Evolutionary conservation across 495 filamentous ascomycete genomes (phyloP).

Genomic region (Rhizodiscina lignyota): DNA sequence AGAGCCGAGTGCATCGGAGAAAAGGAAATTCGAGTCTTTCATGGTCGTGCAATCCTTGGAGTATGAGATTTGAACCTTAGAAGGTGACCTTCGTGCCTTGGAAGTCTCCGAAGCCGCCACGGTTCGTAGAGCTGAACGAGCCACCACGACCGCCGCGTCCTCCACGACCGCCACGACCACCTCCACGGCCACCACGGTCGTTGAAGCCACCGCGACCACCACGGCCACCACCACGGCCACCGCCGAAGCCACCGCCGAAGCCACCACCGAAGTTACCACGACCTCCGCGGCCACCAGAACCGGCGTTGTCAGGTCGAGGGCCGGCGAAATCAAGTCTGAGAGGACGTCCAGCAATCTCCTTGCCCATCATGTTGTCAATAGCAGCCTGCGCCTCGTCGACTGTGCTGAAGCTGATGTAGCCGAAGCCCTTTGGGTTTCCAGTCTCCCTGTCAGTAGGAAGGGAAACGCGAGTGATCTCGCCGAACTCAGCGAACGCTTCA

Average conservation of each 20-base stretch:
- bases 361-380: constrained; percentile 47
- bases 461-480: constrained; percentile 57
- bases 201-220: constrained; percentile 35
- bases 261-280: constrained; percentile 32
- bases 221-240: constrained; percentile 30
- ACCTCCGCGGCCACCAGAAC: constrained; percentile 34
- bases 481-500: constrained; percentile 57
- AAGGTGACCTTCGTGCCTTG: constrained; percentile 88
- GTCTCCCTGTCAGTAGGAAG: constrained; percentile 82
- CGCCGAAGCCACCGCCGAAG: constrained; percentile 34
- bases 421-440: constrained; percentile 85
- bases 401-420: constrained; percentile 72
- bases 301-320: constrained; percentile 49
- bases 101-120: constrained; percentile 69
- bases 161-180: constrained; percentile 23
- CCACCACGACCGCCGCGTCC: constrained; percentile 26
- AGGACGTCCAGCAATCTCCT: constrained; percentile 58
- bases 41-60: no score
- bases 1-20: no score
- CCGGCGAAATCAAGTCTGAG: constrained; percentile 83
- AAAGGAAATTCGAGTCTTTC: no score
- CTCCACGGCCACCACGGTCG: constrained; percentile 28
- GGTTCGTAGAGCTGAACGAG: constrained; percentile 36
- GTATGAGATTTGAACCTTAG: no score
- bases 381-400: constrained; percentile 75